Percentiles rank a stretch among this genome's conserved stretches.
phyloP scores from a whole-genome alignment of 352 stramenopile genomes.

The Phytophthora pseudosyringae region DNA sequence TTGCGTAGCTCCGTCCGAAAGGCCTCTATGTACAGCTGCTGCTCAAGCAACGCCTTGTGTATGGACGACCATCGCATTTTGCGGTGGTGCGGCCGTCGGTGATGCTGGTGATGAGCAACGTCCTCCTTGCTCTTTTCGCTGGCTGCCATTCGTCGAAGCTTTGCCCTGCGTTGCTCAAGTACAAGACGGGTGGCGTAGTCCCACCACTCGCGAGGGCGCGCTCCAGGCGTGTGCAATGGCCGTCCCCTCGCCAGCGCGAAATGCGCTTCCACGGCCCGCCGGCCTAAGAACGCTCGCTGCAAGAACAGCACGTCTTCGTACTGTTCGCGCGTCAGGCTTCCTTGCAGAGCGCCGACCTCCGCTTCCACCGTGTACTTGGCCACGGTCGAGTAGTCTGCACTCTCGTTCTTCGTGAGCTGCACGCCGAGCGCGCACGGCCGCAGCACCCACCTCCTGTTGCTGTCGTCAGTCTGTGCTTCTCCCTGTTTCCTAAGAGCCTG shows the following conservation, averaged over 20 bases:
- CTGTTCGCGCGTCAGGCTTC: slow-evolving; percentile 71
- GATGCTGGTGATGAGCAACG: slow-evolving; percentile 4
- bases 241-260: slow-evolving; percentile 65
- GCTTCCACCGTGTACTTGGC: slow-evolving; percentile 76
- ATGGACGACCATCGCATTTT: slow-evolving; percentile 71
- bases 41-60: slow-evolving; percentile 57
- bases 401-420: slow-evolving; percentile 85
- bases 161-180: slow-evolving; percentile 43
- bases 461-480: background rate
- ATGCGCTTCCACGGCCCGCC: slow-evolving; percentile 67
- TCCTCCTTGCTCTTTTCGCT: slow-evolving; percentile 1
- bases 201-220: slow-evolving; percentile 73
- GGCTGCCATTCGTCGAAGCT: slow-evolving; percentile 20
- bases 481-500: slow-evolving; percentile 29
- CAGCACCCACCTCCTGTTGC: slow-evolving; percentile 49
- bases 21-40: slow-evolving; percentile 63
- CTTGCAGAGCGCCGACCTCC: slow-evolving; percentile 52
- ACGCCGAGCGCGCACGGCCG: slow-evolving; percentile 58
- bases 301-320: slow-evolving; percentile 86
- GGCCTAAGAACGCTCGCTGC: slow-evolving; percentile 64
- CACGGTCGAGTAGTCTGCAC: slow-evolving; percentile 60
- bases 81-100: slow-evolving; percentile 23
- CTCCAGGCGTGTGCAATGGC: slow-evolving; percentile 53
- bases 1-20: slow-evolving; percentile 63
- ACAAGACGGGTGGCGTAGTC: slow-evolving; percentile 68